A percentile compares a stretch with the other conserved stretches of the same genome.
Conservation (phyloP, 208 protist genomes). For the Blastocrithidia nonstop region DNA sequence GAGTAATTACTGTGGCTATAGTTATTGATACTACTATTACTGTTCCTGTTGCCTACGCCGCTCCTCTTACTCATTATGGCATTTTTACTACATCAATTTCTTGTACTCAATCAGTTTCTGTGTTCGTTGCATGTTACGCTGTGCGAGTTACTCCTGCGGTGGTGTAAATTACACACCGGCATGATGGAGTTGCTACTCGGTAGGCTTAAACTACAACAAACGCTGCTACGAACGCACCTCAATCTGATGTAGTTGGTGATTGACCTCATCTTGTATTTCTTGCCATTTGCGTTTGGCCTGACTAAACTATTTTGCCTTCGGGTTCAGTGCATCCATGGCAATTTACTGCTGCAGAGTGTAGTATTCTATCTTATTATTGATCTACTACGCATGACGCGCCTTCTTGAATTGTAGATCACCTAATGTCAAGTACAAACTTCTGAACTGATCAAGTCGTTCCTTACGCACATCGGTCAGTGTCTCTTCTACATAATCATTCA, state of each 20-base stretch:
- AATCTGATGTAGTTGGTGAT: constrained; percentile 31
- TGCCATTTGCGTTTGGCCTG: constrained; percentile 59
- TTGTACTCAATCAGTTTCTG: constrained; percentile 74
- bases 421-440: constrained; percentile 68
- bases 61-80: constrained; percentile 8
- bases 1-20: not conserved
- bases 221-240: constrained; percentile 26
- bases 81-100: constrained; percentile 34
- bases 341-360: constrained; percentile 74
- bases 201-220: constrained; percentile 51
- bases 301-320: constrained; percentile 77
- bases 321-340: constrained; percentile 76
- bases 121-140: constrained; percentile 39
- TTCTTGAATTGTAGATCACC: constrained; percentile 82
- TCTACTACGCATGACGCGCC: constrained; percentile 51
- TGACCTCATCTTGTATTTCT: constrained; percentile 33
- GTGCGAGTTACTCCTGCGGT: constrained; percentile 40
- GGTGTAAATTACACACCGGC: constrained; percentile 45
- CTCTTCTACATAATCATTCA: constrained; percentile 14
- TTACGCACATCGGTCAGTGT: constrained; percentile 29
- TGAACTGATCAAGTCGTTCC: constrained; percentile 60
- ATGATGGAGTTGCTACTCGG: constrained; percentile 39
- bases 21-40: not conserved
- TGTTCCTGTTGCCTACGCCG: not conserved
- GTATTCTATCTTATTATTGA: constrained; percentile 68